Percentiles rank a stretch among this genome's conserved stretches.
Evolutionary conservation across 2,329 filamentous ascomycete species (phyloP).

Genomic region (Penicillium frequentans): DNA sequence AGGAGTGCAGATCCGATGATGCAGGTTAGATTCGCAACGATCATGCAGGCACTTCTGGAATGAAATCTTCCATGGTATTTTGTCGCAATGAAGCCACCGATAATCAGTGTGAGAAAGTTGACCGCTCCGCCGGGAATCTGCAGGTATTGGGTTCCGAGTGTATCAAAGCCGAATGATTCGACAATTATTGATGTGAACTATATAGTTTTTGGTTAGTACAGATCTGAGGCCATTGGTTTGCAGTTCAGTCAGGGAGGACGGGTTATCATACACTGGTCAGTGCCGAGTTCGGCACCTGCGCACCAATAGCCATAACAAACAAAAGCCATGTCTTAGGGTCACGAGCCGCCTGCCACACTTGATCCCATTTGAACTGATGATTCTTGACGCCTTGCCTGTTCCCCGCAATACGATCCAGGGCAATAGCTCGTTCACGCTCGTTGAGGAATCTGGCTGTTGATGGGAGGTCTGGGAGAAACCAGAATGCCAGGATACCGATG

Average conservation of each 20-base stretch:
- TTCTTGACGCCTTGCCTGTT: constrained; percentile 59
- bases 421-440: constrained; percentile 54
- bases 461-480: constrained; percentile 47
- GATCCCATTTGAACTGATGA: constrained; percentile 48
- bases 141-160: constrained; percentile 56
- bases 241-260: no score
- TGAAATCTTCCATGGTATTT: constrained; percentile 48
- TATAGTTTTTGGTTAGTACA: not conserved
- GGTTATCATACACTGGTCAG: constrained; percentile 46
- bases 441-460: constrained; percentile 46
- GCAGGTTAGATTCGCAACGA: constrained; percentile 56
- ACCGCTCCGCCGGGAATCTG: constrained; percentile 62
- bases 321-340: constrained; percentile 63
- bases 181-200: constrained; percentile 52
- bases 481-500: constrained; percentile 37
- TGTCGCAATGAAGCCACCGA: constrained; percentile 54
- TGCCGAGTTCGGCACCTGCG: constrained; percentile 58
- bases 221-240: no score
- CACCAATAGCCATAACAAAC: constrained; percentile 54
- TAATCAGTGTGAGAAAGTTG: constrained; percentile 56
- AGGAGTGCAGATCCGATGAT: constrained; percentile 55
- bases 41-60: constrained; percentile 57
- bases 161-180: constrained; percentile 49
- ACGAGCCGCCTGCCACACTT: constrained; percentile 47
- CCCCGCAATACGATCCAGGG: constrained; percentile 52